Evolutionary conservation across 176 grass and related monocot genomes (phyloP), one percentile per base, ranked within the genome.

Genomic region (Aegilops umbellulata): DNA sequence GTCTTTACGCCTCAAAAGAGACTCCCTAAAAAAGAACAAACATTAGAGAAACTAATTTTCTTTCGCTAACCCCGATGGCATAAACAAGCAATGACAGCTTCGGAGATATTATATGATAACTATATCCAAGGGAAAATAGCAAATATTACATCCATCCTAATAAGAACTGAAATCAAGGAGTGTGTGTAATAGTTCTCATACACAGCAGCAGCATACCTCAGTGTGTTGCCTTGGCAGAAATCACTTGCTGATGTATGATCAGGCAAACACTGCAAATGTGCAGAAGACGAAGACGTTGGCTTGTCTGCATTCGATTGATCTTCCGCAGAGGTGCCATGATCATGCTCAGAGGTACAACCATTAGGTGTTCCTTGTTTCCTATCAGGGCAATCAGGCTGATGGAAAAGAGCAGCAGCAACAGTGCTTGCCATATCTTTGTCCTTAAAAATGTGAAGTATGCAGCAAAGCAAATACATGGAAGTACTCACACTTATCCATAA

Each of bases 381-480:
- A 72, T 78, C 74, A 88, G 89, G 71, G 79, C 67, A 72, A 67
- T 96, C 85, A 17, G 87, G 47, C 77, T 87, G 94, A 92, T 90
- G 92, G 72, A 99, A 99, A 84, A 99, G 90, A 70, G 94, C 82
- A 61, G 97, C 90, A 22, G 94, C 90, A 84, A 97, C 87, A 70
- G 77, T 87, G 89, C 90, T 97, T 25, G 94, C 89, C 88, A 99
- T 87, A 82, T 99, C 97, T 74, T 97, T 99, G 85, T 86, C 94
- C 80, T 99, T 99, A 83, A 99, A 99, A 82, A 97, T 94, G 71
- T 99, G 97, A 30, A 99, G 90, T 82, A 99, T 94, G 84, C 94
- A 97, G 69, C 92, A 99, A 79, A 99, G 94, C 64, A 99, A 79
- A 85, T 91, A 96, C 78, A 99, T 88, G 67, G 97, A 89, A 81